These are phyloP conservation scores for Hericium coralloides DNA, from an alignment of 768 basidiomycete genomes.

Conservation along the genomic window DNA sequence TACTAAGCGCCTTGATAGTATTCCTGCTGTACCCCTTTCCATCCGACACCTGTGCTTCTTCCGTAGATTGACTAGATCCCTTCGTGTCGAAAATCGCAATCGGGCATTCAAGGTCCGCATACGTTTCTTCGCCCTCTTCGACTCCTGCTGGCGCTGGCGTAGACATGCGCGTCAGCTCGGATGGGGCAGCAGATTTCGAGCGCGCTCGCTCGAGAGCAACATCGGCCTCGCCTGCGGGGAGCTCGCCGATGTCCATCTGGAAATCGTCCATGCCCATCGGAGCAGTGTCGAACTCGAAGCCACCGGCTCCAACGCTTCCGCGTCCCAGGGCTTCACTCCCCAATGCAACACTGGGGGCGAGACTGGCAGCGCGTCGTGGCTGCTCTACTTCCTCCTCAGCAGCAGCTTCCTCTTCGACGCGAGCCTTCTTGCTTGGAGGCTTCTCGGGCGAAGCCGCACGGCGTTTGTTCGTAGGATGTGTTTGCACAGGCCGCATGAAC, in stretches of 20 bases:
- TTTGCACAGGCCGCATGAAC: conserved; percentile 69
- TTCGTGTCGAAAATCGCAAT: conserved; percentile 77
- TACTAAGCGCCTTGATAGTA: conserved; percentile 72
- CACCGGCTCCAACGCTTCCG: conserved; percentile 7
- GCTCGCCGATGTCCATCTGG: conserved; percentile 58
- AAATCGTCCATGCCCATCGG: conserved; percentile 55
- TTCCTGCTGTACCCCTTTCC: conserved; percentile 82
- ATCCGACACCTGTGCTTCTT: conserved; percentile 35
- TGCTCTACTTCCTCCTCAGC: conserved; percentile 54
- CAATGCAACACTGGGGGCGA: conserved; percentile 46
- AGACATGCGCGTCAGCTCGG: conserved; percentile 51
- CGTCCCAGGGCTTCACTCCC: conserved; percentile 47
- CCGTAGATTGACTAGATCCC: conserved; percentile 37
- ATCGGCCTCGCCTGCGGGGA: conserved; percentile 26
- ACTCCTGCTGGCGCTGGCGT: conserved; percentile 48
- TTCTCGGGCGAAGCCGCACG: conserved; percentile 48
- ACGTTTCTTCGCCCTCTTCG: conserved; percentile 57
- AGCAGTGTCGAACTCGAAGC: conserved; percentile 54
- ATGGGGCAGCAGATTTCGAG: conserved; percentile 41
- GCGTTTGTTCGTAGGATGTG: conserved; percentile 41
- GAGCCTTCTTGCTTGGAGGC: conserved; percentile 48
- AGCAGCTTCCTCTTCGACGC: conserved; percentile 30
- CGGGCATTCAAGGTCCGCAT: conserved; percentile 63
- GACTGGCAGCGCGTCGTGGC: conserved; percentile 56
- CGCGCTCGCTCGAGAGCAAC: conserved; percentile 27